Evolutionary conservation across 345 rosid species (phyloP).

Genomic region (Raphanus sativus): DNA sequence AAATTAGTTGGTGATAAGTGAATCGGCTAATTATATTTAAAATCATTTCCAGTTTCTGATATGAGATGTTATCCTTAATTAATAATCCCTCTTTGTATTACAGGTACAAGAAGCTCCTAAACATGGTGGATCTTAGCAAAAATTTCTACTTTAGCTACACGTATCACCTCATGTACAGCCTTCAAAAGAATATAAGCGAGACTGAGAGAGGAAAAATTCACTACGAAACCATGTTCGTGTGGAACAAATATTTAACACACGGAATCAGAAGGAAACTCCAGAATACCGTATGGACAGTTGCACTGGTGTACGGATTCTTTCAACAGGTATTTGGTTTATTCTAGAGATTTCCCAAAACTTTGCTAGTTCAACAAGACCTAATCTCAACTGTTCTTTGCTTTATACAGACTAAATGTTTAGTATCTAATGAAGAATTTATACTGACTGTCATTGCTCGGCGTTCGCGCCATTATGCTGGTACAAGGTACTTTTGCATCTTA

Average conservation of each 20-base stretch:
- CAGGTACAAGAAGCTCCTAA: conserved; percentile 91
- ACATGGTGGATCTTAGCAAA: conserved; percentile 81
- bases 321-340: conserved; percentile 61
- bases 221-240: conserved; percentile 76
- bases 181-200: conserved; percentile 64
- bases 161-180: conserved; percentile 71
- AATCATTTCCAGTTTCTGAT: neutral
- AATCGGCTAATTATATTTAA: neutral
- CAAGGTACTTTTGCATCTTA: conserved; percentile 56
- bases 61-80: neutral
- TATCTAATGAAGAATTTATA: conserved; percentile 56
- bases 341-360: neutral
- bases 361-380: conserved; percentile 13
- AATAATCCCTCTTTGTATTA: neutral
- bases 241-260: conserved; percentile 83
- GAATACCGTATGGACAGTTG: conserved; percentile 82
- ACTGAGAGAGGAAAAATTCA: conserved; percentile 44
- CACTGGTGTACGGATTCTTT: conserved; percentile 86
- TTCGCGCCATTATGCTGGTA: conserved; percentile 94
- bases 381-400: neutral
- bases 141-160: conserved; percentile 99
- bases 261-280: conserved; percentile 58
- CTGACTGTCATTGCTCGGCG: conserved; percentile 86
- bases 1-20: neutral
- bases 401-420: conserved; percentile 61